A percentile compares a stretch with the other conserved stretches of the same genome.
phyloP scores from a whole-genome alignment of 768 basidiomycete genomes.

The Brasilioporus rufonigricans region DNA sequence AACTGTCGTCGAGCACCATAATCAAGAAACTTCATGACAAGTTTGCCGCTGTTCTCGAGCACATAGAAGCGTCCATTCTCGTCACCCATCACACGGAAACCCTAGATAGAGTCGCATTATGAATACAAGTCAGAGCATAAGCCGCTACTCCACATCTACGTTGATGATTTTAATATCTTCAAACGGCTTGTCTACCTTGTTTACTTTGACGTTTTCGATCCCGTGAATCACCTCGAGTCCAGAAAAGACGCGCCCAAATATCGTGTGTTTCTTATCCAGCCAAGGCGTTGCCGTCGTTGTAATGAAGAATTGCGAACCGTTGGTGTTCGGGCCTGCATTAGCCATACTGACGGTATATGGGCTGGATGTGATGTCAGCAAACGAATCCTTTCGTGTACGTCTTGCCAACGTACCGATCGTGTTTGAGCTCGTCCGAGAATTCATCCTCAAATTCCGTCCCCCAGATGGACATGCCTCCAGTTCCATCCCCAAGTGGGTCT shows the following conservation, averaged over 20 bases:
- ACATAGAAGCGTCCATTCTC: slow-evolving; percentile 16
- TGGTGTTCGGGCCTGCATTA: slow-evolving; percentile 85
- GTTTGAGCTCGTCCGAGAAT: slow-evolving; percentile 83
- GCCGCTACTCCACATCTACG: slow-evolving; percentile 62
- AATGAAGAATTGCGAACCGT: slow-evolving; percentile 98
- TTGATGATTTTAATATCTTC: slow-evolving; percentile 93
- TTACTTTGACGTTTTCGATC: slow-evolving; percentile 88
- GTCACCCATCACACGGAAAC: slow-evolving; percentile 37
- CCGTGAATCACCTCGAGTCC: slow-evolving; percentile 88
- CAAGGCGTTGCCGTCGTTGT: slow-evolving; percentile 93
- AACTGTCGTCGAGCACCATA: slow-evolving; percentile 24
- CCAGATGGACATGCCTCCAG: slow-evolving; percentile 91
- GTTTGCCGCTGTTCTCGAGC: slow-evolving; percentile 34
- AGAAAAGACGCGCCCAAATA: slow-evolving; percentile 85
- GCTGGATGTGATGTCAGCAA: slow-evolving; percentile 37
- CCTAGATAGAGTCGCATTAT: slow-evolving; percentile 49
- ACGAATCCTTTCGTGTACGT: neutral
- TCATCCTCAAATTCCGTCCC: slow-evolving; percentile 90
- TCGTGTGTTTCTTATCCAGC: slow-evolving; percentile 89
- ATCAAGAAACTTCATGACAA: slow-evolving; percentile 30
- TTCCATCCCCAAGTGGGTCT: slow-evolving; percentile 92
- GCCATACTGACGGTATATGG: slow-evolving; percentile 98
- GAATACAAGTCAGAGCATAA: slow-evolving; percentile 12
- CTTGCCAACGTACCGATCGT: slow-evolving; percentile 66
- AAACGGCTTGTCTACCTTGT: slow-evolving; percentile 83